These are phyloP conservation scores for Fusarium circinatum DNA, from an alignment of 2,329 filamentous ascomycete genomes.

Conservation along the genomic window DNA sequence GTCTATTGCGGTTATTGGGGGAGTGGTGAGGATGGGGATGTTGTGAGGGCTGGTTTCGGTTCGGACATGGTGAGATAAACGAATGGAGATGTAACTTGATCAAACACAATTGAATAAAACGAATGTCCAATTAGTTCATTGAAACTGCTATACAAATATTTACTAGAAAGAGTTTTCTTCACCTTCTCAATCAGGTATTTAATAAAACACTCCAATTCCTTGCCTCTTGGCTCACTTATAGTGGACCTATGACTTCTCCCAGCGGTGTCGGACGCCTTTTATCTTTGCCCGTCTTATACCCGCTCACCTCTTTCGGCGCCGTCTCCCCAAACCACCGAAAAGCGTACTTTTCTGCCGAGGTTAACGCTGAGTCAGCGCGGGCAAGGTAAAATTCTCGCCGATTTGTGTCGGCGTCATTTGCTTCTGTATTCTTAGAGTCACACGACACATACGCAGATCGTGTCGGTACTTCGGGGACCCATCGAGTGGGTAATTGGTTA, in stretches of 20 bases:
- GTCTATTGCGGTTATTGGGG: constrained; percentile 25
- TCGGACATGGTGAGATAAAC: constrained; percentile 11
- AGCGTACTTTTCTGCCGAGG: constrained; percentile 15
- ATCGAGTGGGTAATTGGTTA: background rate
- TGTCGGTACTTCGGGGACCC: background rate
- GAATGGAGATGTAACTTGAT: background rate
- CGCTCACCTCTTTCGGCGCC: constrained; percentile 1
- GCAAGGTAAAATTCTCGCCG: constrained; percentile 9
- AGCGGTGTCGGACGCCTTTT: constrained; percentile 25
- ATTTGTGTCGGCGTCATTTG: constrained; percentile 5
- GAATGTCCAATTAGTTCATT: background rate
- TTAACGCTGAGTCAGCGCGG: constrained; percentile 37
- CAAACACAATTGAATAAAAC: background rate
- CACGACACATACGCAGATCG: constrained; percentile 13
- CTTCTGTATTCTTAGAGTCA: constrained; percentile 3
- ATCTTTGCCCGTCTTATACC: background rate
- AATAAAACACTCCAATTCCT: background rate
- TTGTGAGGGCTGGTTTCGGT: constrained; percentile 12
- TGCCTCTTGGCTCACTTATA: background rate
- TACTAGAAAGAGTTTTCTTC: background rate
- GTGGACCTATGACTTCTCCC: background rate
- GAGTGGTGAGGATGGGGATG: background rate
- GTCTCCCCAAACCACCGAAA: constrained; percentile 11
- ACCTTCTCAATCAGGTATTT: background rate
- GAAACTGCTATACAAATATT: background rate